Evolutionary conservation across 768 basidiomycete species (phyloP), one percentile per base, ranked within the genome.

Genomic region (Crucibulum laeve): DNA sequence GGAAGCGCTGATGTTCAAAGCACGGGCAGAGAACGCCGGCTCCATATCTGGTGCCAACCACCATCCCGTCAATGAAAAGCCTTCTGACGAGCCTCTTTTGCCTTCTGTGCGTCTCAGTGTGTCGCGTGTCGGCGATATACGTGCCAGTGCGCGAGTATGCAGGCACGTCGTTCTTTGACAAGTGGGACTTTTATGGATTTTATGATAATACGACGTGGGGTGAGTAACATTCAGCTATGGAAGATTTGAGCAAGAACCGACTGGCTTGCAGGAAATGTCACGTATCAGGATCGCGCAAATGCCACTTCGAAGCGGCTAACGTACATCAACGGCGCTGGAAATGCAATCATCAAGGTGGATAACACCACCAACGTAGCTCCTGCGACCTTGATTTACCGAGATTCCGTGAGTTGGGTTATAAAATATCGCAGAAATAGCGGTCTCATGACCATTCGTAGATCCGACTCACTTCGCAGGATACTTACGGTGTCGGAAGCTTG

Each of bases 321-420:
- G 5, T 84, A 74, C 49, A 59, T 84, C 48, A 79, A 83, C 49
- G 51, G 52, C 33, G 70, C 70, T 3, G 77, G 81, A 5, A 73
- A 79, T 45, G 82, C 77, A 4, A 76, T 91, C 47, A 69, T 91
- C 38, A 77, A 73, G 51, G 89, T 91, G 2, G 88, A 89, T 64
- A 84, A 88, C 50, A 67, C 66, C 1, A 79, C 77, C 5, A 65
- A 70, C 43, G 73, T 86, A 19, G 71, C 73, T 8, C 45, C 50
- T n/a, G 42, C 60, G 10, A 54, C 65, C 18, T 71, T 77, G 48
- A 22, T 40, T 5, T 22, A 25, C 22, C 67, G 87, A 33, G 77
- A 82, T 52, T 69, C 85, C 13, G 85, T 87, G 33, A 35, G 68
- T 40, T 24, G 52, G 13, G 14, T 24, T 19, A 7, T 10, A 24